A percentile compares a stretch with the other conserved stretches of the same genome.
phyloP scores from a whole-genome alignment of 1,284 basidiomycete genomes.

The Bondarzewia mesenterica region DNA sequence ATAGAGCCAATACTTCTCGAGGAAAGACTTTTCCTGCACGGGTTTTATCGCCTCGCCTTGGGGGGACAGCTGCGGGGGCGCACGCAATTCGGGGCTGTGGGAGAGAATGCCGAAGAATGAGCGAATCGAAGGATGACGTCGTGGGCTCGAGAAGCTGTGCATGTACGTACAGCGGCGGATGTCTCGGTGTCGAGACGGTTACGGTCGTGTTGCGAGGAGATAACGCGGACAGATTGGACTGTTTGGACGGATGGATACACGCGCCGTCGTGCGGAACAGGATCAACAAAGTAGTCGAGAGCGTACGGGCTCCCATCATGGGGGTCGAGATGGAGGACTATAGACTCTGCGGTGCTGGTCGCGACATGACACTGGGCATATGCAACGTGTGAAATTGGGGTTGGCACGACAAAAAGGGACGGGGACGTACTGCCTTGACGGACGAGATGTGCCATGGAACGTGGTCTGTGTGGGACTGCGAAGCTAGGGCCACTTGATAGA shows the following conservation, averaged over 20 bases:
- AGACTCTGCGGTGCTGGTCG: conserved; percentile 40
- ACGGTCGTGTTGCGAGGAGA: conserved; percentile 47
- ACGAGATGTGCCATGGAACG: conserved; percentile 54
- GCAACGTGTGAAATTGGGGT: conserved; percentile 1
- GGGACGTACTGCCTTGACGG: conserved; percentile 51
- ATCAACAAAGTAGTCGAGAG: conserved; percentile 62
- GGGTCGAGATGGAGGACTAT: conserved; percentile 49
- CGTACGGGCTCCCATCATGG: conserved; percentile 39
- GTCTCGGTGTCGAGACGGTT: conserved; percentile 32
- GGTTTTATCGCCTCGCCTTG: conserved; percentile 58
- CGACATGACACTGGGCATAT: conserved; percentile 50
- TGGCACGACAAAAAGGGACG: conserved; percentile 1
- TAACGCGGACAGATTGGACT: conserved; percentile 17
- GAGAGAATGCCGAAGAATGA: too few relatives aligned
- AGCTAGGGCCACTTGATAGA: conserved; percentile 73
- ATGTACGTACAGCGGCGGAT: conserved; percentile 47
- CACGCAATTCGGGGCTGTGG: conserved; percentile 53
- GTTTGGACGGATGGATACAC: conserved; percentile 39
- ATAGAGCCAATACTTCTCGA: conserved; percentile 89
- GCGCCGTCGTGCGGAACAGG: conserved; percentile 57
- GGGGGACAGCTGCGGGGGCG: conserved; percentile 57
- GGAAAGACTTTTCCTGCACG: conserved; percentile 64
- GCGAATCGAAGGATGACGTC: too few relatives aligned
- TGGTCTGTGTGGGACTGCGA: conserved; percentile 35
- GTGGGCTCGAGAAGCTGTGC: not conserved